These are phyloP conservation scores for Paracamarosporium sp. DNA, from an alignment of 2,329 filamentous ascomycete genomes.

Conservation along the genomic window DNA sequence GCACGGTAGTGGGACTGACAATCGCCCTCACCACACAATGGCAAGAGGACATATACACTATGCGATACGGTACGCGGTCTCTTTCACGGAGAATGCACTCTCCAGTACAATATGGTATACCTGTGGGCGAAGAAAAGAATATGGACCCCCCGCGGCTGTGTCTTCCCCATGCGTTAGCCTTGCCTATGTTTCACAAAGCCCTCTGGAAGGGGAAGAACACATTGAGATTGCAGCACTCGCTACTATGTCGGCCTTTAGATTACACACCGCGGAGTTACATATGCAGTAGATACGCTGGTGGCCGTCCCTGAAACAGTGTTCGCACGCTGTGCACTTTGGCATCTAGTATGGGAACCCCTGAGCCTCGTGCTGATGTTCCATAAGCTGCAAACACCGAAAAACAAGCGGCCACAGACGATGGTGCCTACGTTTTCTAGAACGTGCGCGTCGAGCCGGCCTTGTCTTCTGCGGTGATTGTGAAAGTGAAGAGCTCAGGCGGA, in stretches of 20 bases:
- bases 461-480: background rate
- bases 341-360: background rate
- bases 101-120: too few relatives aligned
- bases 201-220: background rate
- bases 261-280: background rate
- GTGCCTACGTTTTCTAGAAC: background rate
- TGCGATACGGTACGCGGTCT: too few relatives aligned
- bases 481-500: background rate
- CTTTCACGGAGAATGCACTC: too few relatives aligned
- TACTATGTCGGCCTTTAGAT: background rate
- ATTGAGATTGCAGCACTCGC: background rate
- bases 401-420: background rate
- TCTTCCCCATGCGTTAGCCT: too few relatives aligned
- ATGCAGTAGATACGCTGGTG: background rate
- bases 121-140: too few relatives aligned
- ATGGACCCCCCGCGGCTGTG: too few relatives aligned
- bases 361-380: background rate
- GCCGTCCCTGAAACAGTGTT: background rate
- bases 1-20: background rate
- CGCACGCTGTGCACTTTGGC: background rate
- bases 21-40: background rate
- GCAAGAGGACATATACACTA: too few relatives aligned
- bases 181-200: background rate
- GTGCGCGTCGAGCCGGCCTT: background rate
- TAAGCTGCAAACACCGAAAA: background rate